Conservation (phyloP, 2,329 filamentous ascomycete genomes). For the Penicillium sp. region DNA sequence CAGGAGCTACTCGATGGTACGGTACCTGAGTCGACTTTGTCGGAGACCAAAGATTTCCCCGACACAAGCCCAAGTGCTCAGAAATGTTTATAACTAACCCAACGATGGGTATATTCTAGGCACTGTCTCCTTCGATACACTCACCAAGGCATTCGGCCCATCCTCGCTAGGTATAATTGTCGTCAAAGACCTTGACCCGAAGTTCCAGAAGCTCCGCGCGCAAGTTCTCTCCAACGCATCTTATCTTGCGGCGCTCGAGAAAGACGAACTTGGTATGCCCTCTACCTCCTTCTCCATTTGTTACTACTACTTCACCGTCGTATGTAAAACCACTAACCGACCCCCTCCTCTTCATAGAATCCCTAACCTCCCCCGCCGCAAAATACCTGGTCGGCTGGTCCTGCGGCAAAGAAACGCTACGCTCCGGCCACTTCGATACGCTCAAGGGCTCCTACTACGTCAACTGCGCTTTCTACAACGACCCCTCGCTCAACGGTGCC, state of each 20-base stretch:
- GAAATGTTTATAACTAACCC: background rate
- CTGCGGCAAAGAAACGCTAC: conserved; percentile 67
- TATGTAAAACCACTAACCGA: background rate
- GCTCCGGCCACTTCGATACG: conserved; percentile 65
- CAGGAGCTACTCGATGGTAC: conserved; percentile 54
- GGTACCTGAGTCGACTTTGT: background rate
- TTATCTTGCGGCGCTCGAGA: conserved; percentile 81
- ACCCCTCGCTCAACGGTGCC: conserved; percentile 41
- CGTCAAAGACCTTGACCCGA: conserved; percentile 79
- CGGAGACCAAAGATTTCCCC: background rate
- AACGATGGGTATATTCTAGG: conserved; percentile 28
- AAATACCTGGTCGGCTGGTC: conserved; percentile 70
- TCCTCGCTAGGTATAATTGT: conserved; percentile 89
- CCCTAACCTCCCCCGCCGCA: conserved; percentile 50
- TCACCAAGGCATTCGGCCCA: conserved; percentile 79
- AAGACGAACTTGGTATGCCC: conserved; percentile 69
- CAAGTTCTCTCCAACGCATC: conserved; percentile 84
- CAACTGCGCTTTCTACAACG: conserved; percentile 62
- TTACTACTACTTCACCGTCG: background rate
- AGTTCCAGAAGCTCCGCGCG: conserved; percentile 73
- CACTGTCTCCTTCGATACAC: conserved; percentile 48
- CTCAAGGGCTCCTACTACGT: conserved; percentile 69
- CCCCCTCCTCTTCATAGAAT: conserved; percentile 33
- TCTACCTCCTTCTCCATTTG: background rate
- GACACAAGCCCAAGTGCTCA: background rate